phyloP scores from a whole-genome alignment of 805 yeast genomes.

The Candida sithepensis region DNA sequence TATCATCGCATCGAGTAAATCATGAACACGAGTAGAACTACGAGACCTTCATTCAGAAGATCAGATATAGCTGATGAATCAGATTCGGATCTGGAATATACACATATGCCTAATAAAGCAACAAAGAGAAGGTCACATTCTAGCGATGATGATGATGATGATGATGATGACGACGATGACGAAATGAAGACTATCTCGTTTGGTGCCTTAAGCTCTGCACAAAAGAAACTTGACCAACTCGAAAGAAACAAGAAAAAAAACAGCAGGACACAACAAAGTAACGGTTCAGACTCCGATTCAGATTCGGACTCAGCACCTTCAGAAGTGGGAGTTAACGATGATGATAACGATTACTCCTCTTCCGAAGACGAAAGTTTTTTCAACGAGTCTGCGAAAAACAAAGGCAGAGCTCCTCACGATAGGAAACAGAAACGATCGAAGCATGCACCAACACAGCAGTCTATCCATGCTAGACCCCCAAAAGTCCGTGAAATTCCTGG shows the following conservation, averaged over 20 bases:
- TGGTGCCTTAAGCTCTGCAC: conserved; percentile 62
- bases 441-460: conserved; percentile 84
- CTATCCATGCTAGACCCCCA: conserved; percentile 69
- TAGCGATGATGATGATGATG: conserved; percentile 28
- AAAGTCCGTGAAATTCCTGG: conserved; percentile 75
- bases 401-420: conserved; percentile 4
- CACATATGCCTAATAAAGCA: not conserved
- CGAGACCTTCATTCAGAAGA: conserved; percentile 1
- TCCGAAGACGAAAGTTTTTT: conserved; percentile 31
- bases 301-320: conserved; percentile 24
- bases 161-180: conserved; percentile 32
- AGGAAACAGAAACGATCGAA: conserved; percentile 45
- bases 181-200: conserved; percentile 56
- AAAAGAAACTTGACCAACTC: conserved; percentile 38
- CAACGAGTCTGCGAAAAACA: conserved; percentile 26
- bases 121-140: not conserved
- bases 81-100: conserved; percentile 7
- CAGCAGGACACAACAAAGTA: conserved; percentile 4
- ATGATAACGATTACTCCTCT: not conserved
- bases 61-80: conserved; percentile 26
- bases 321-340: conserved; percentile 2
- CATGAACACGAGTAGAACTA: not conserved
- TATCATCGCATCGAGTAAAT: too few species aligned
- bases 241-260: conserved; percentile 8
- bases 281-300: conserved; percentile 16